Evolutionary conservation across 345 rosid species (phyloP).

Genomic region (Rhodamnia rubescens): DNA sequence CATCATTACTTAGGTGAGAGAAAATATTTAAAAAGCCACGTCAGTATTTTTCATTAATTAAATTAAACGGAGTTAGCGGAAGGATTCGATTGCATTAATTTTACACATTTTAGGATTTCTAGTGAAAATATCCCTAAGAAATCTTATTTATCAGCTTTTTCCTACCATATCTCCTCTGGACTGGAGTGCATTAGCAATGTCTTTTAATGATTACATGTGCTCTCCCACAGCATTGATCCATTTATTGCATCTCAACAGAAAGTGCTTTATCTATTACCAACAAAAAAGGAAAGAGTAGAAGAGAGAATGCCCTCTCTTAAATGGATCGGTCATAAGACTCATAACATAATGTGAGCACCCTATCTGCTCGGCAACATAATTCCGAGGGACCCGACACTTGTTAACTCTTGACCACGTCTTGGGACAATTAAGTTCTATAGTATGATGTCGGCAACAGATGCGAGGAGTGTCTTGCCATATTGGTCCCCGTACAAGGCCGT

Average conservation of each 20-base stretch:
- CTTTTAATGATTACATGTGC: background rate
- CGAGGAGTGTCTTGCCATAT: background rate
- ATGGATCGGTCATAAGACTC: background rate
- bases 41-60: too few species aligned
- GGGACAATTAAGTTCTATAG: background rate
- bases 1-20: too few species aligned
- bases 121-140: too few species aligned
- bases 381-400: background rate
- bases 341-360: background rate
- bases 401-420: background rate
- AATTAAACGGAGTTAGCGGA: too few species aligned
- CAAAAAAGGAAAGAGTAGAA: background rate
- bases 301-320: background rate
- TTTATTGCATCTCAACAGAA: background rate
- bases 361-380: background rate
- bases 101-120: too few species aligned
- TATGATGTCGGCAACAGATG: background rate
- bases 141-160: background rate
- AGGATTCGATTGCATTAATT: too few species aligned
- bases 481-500: background rate
- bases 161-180: background rate
- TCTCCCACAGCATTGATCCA: background rate
- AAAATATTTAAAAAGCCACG: too few species aligned
- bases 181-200: background rate
- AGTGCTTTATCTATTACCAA: background rate